Percentiles rank a stretch among this genome's conserved stretches.
Conservation (phyloP, 139 green algal genomes). For the Coelastrella sp. region DNA sequence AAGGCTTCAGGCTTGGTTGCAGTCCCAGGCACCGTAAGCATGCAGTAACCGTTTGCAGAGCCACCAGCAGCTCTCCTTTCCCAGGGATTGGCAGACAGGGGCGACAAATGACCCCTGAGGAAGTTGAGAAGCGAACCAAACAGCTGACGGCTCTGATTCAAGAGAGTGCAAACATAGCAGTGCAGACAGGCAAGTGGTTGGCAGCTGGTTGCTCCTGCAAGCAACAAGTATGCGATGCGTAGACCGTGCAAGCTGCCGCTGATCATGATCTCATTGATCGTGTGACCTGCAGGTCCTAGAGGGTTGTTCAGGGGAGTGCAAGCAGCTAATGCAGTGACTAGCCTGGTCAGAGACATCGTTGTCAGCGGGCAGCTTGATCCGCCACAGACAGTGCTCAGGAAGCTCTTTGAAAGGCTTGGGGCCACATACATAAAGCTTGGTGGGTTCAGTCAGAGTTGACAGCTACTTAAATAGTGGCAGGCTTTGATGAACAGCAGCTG, state of each 20-base stretch:
- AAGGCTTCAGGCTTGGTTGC: neutral
- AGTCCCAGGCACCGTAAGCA: neutral
- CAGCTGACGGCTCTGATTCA: slow-evolving; percentile 67
- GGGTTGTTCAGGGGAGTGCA: slow-evolving; percentile 72
- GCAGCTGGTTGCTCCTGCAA: no score
- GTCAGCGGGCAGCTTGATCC: slow-evolving; percentile 36
- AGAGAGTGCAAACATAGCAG: slow-evolving; percentile 60
- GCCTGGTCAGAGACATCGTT: slow-evolving; percentile 58
- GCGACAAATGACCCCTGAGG: neutral
- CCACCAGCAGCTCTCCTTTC: neutral
- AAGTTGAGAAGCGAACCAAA: slow-evolving; percentile 34
- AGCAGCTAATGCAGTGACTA: slow-evolving; percentile 61
- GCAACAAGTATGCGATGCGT: no score
- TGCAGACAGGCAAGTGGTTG: slow-evolving; percentile 46
- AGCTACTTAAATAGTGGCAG: neutral
- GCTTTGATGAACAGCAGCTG: neutral
- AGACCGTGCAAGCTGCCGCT: neutral
- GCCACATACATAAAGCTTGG: slow-evolving; percentile 96
- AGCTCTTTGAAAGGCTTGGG: slow-evolving; percentile 96
- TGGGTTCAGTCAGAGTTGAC: slow-evolving; percentile 40
- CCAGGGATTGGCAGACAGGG: neutral
- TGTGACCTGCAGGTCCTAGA: slow-evolving; percentile 49
- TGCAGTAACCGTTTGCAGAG: neutral
- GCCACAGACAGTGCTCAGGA: slow-evolving; percentile 69
- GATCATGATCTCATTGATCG: neutral